Base-by-base conservation (phyloP, 2,329 filamentous ascomycete species). In the Talaromyces amestolkiae region DNA sequence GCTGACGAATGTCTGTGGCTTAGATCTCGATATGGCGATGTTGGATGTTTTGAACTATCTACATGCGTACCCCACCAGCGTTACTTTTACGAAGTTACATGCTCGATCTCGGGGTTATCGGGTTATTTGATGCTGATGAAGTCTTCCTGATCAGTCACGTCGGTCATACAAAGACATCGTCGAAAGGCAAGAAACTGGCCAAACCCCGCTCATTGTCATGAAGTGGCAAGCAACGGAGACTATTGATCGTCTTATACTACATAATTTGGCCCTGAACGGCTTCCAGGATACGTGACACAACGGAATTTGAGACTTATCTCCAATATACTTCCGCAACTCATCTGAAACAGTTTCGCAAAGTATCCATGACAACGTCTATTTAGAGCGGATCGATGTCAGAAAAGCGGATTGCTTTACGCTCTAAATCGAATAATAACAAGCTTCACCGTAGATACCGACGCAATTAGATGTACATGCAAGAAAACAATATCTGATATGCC, bases 401-500 rank as follows among this genome's bases (percentile, higher is more conserved):
- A 47, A 31, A 60, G 13, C 41, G 58, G 27, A 17, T 35, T 22
- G 8, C 33, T 15, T 49, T 47, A 35, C n/a, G 58, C 41, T 49
- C 22, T 19, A 8, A 35, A 24, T 39, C 17, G 3, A 37, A 10
- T 22, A 49, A 22, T 24, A 51, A 27, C 58, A 27, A 27, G n/a
- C n/a, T 13, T 35, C 5, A 31, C 27, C 9, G 9, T 24, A 6
- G 11, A 47, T 15, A 61, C 19, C 15, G 24, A 39, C 17, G 11
- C 31, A 22, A 5, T 39, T 17, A 22, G 2, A 19, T 61, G 58
- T 41, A 15, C 17, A 54, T 62, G 60, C 60, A 54, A 27, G 33
- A 61, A 15, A 39, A n/a, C 31, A 62, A 22, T n/a, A 22, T 47
- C 22, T 39, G 45, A 49, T 61, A 56, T 61, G 43, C 59, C 53